Evolutionary conservation across 768 basidiomycete genomes (phyloP), one percentile per base, ranked within the genome.

Genomic region (Hortiboletus campestris): DNA sequence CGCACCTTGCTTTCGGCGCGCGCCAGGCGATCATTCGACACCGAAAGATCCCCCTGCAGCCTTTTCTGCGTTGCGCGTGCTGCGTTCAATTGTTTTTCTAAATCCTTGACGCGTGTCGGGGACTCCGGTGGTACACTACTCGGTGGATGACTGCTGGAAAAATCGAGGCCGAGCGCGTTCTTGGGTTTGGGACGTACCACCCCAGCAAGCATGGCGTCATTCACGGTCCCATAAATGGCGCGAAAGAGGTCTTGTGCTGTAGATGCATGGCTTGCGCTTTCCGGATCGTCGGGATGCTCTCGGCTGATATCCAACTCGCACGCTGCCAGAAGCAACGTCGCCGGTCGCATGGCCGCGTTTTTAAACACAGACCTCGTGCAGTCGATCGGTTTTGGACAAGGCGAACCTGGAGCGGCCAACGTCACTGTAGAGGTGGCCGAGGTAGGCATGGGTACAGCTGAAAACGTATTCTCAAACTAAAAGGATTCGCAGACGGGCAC

Each of bases 251-350:
- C 63, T 32, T 66, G 57, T 32, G 69, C 69, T 14, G 56, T 47
- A 19, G 56, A 57, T 17, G 53, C 63, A 41, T 71, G 69, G 8
- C 17, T 45, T 8, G 36, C 40, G 43, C 60, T 69, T 51, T 63
- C 59, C 16, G 65, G 51, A 55, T 57, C 54, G 29, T 56, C 56
- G 2, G 62, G 56, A 46, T 36, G 58, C 19, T 67, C 69, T 14
- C 71, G 67, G 20, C 69, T 72, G 40, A 71, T 63, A 48, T 71
- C 69, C 52, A 72, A 29, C 42, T 71, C 69, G 55, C 69, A 71
- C 2, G 69, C 69, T n/a, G 71, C 69, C 12, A 71, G 49, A 46
- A 72, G 58, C 46, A 71, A 54, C 62, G 63, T 51, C 3, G 67
- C 69, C 14, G 69, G 69, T 38, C 69, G 69, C 42, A 67, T 52